A percentile compares a stretch with the other conserved stretches of the same genome.
Evolutionary conservation across 768 basidiomycete species (phyloP).

Genomic region (Candolleomyces eurysporus): DNA sequence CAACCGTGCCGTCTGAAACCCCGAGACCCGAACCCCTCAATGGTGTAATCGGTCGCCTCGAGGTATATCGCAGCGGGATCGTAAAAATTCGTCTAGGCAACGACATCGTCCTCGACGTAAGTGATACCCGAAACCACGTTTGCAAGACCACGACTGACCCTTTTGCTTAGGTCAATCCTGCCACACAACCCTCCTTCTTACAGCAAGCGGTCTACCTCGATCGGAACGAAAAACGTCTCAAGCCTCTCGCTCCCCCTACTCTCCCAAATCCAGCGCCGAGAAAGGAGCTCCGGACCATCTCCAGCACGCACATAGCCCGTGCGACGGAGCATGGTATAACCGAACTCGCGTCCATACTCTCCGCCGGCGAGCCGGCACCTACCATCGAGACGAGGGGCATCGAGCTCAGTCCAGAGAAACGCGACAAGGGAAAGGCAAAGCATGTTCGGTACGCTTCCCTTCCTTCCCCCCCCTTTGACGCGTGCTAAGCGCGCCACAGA

Average conservation of each 20-base stretch:
- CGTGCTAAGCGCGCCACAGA: not conserved
- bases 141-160: not conserved
- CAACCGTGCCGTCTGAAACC: constrained; percentile 26
- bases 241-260: no score
- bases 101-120: constrained; percentile 80
- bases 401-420: not conserved
- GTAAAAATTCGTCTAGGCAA: constrained; percentile 85
- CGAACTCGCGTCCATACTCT: not conserved
- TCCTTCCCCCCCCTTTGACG: not conserved
- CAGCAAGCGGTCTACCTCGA: constrained; percentile 85
- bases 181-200: constrained; percentile 83
- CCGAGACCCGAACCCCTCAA: constrained; percentile 47
- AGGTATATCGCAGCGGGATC: constrained; percentile 80
- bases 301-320: not conserved
- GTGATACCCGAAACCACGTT: no score
- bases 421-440: not conserved
- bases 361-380: not conserved
- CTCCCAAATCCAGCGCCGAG: no score
- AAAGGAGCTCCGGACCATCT: no score
- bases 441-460: not conserved
- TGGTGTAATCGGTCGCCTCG: constrained; percentile 80
- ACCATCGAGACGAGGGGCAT: not conserved
- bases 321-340: not conserved
- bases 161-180: constrained; percentile 65
- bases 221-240: constrained; percentile 51